Evolutionary conservation across 192 early-diverging fungal genomes (phyloP).

Genomic region (Backusella luteola): DNA sequence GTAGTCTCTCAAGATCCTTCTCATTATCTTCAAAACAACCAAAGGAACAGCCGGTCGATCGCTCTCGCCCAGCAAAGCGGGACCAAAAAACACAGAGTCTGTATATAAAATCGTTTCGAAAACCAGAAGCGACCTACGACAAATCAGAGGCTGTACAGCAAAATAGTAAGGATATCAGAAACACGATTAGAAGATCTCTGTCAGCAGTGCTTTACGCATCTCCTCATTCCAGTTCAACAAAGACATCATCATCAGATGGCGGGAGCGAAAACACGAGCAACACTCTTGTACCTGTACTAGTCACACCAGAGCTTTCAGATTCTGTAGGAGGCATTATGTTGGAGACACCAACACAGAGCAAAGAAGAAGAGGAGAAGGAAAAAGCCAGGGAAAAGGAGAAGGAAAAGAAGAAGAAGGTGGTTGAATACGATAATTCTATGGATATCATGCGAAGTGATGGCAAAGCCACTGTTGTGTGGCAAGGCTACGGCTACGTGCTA

Average conservation of each 20-base stretch:
- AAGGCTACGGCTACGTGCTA: slow-evolving; percentile 24
- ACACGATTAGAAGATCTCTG: slow-evolving; percentile 21
- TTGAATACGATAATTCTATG: slow-evolving; percentile 28
- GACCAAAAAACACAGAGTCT: slow-evolving; percentile 17
- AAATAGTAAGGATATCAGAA: slow-evolving; percentile 18
- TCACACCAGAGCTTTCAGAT: slow-evolving; percentile 21
- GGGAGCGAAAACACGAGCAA: neutral
- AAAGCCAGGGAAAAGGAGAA: neutral
- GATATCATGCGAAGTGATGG: slow-evolving; percentile 4
- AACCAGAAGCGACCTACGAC: slow-evolving; percentile 7
- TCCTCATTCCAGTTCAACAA: slow-evolving; percentile 9
- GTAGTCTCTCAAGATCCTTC: slow-evolving; percentile 1
- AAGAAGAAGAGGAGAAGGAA: neutral
- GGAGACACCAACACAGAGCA: neutral
- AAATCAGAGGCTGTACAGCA: slow-evolving; percentile 5
- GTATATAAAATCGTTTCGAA: slow-evolving; percentile 21
- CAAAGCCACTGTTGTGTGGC: slow-evolving; percentile 17
- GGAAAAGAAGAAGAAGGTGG: neutral
- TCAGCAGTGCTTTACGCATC: slow-evolving; percentile 25
- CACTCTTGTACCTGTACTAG: slow-evolving; percentile 22
- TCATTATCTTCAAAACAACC: neutral
- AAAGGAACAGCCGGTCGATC: neutral
- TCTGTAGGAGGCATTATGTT: neutral
- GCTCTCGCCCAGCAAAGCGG: neutral
- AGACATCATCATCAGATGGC: neutral